Evolutionary conservation across 805 yeast genomes (phyloP).

Genomic region (Lachancea sp.): DNA sequence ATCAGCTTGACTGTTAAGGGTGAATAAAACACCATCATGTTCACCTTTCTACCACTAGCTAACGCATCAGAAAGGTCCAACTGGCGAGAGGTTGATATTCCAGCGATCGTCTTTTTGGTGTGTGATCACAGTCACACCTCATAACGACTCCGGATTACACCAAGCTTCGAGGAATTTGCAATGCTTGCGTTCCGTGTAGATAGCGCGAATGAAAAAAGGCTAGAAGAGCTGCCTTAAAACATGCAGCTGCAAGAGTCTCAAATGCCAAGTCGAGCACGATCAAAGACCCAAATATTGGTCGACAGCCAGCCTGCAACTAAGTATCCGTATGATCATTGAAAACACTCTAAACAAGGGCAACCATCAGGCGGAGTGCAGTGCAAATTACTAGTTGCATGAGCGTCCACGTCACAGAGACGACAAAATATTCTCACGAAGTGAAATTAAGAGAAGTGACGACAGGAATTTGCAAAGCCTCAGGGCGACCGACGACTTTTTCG

Average conservation of each 20-base stretch:
- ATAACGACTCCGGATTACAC: background rate
- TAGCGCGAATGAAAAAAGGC: constrained; percentile 5
- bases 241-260: constrained; percentile 1
- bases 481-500: constrained; percentile 10
- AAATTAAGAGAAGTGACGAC: constrained; percentile 7
- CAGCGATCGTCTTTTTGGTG: too few species aligned
- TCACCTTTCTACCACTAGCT: too few species aligned
- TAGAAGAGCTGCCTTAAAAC: constrained; percentile 1
- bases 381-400: constrained; percentile 12
- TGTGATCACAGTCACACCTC: too few species aligned
- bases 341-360: constrained; percentile 9
- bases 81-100: too few species aligned
- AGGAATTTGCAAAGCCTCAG: constrained; percentile 2
- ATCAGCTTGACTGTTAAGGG: too few species aligned
- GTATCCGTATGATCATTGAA: constrained; percentile 11
- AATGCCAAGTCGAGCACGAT: constrained; percentile 6
- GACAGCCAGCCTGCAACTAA: constrained; percentile 10
- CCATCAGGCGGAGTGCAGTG: constrained; percentile 11
- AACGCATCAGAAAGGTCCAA: too few species aligned
- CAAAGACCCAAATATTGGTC: constrained; percentile 12
- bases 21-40: too few species aligned
- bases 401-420: constrained; percentile 11
- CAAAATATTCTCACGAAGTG: constrained; percentile 11
- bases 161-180: background rate
- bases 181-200: constrained; percentile 5